Evolutionary conservation across 2,329 filamentous ascomycete species (phyloP).

Genomic region (Salinomyces thailandicus): DNA sequence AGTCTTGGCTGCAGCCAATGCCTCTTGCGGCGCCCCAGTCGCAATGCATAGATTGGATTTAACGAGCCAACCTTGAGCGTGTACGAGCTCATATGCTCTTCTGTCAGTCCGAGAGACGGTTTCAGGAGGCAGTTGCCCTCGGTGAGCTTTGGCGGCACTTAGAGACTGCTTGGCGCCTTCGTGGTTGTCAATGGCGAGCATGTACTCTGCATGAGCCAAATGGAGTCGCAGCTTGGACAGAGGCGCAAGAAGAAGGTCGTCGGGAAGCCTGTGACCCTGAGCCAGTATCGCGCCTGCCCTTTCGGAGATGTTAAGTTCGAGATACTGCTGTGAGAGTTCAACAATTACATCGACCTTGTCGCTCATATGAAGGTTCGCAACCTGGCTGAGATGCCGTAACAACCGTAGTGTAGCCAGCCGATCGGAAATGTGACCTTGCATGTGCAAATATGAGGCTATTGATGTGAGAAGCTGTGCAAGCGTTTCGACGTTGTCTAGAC

Average conservation of each 20-base stretch:
- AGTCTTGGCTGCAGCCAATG: conserved; percentile 20
- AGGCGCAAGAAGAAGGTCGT: conserved; percentile 30
- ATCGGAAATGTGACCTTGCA: conserved; percentile 43
- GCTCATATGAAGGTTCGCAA: too few relatives aligned
- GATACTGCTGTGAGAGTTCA: conserved; percentile 43
- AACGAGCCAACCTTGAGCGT: conserved; percentile 21
- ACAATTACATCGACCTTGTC: background rate
- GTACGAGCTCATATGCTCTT: conserved; percentile 14
- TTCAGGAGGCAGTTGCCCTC: conserved; percentile 9
- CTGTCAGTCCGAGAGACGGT: conserved; percentile 12
- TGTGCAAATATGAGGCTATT: conserved; percentile 46
- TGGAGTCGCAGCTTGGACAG: conserved; percentile 36
- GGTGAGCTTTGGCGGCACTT: conserved; percentile 9
- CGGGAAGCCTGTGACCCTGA: conserved; percentile 44
- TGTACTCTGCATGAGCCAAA: conserved; percentile 14
- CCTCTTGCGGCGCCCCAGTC: conserved; percentile 10
- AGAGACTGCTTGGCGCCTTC: conserved; percentile 12
- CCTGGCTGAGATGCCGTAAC: conserved; percentile 1
- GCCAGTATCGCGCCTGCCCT: conserved; percentile 49
- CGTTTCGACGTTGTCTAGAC: conserved; percentile 41
- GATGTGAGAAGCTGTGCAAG: conserved; percentile 44
- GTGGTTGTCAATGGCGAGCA: conserved; percentile 13
- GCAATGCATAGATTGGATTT: conserved; percentile 15
- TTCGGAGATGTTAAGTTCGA: conserved; percentile 50
- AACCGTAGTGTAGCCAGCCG: conserved; percentile 8